Base-by-base conservation (phyloP, 106 monocot genomes). In the Vanilla planifolia region DNA sequence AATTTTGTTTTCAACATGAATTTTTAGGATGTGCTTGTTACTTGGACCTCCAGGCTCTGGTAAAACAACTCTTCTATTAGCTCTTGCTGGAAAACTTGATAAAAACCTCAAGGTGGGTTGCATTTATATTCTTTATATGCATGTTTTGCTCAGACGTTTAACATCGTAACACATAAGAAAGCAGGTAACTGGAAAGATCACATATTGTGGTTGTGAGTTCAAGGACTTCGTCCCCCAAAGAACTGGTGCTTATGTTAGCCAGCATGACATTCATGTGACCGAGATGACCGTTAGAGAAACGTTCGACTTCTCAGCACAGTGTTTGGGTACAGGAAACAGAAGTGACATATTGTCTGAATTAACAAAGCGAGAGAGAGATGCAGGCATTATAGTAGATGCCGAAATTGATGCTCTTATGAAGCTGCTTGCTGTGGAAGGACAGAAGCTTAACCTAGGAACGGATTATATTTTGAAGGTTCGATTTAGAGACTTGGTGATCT, bases 231-330 rank as follows among this genome's bases (percentile, higher is more conserved):
- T 74, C 23, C 86, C 95, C 2, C 71, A 84, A 67, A 80, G 78
- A 57, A 90, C 90, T 15, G 68, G 74, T 43, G 86, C 90, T 15
- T 96, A 96, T 64, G 81, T 96, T 21, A 77, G 90, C 52, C 95
- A 96, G 59, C 65, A 87, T n/a, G 87, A 96, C 50, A 73, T 90
- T 48, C 95, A 90, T 67, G 74, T 62, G 44, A 67, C 73, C 8
- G 86, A 90, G 68, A 79, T 96, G 90, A 90, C 95, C 3, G 95
- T 96, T 50, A 62, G 90, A 55, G 90, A 90, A 64, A 96, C 86
- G 0, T 23, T 90, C 4, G 86, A 90, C 68, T 96, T 96, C 67
- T 86, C 95, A 5, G 78, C 68, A 17, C 61, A 73, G 10, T 96
- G 86, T 39, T 60, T 86, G 50, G 89, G 93, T 14, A 75, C 79